Evolutionary conservation across 139 green algal species (phyloP), one percentile per base, ranked within the genome.

Genomic region (Astrephomene gubernaculifera): DNA sequence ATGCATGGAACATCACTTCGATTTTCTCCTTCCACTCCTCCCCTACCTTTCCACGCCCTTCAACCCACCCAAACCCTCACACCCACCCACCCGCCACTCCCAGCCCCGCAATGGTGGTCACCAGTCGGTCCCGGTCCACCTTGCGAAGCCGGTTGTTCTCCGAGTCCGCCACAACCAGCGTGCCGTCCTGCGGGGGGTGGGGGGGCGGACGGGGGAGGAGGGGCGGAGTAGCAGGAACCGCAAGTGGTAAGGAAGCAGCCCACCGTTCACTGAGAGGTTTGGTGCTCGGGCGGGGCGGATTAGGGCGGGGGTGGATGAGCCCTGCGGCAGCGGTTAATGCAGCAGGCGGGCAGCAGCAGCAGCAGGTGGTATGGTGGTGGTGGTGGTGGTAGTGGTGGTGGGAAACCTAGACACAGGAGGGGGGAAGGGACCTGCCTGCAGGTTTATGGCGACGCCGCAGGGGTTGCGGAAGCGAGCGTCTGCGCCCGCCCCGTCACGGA

Each of bases 381-480:
- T n/a, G n/a, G n/a, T n/a, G n/a, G n/a, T n/a, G n/a, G n/a, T n/a
- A n/a, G n/a, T n/a, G n/a, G n/a, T n/a, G n/a, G n/a, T n/a, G n/a
- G n/a, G n/a, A n/a, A n/a, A n/a, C n/a, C n/a, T n/a, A n/a, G n/a
- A n/a, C n/a, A n/a, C n/a, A n/a, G n/a, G n/a, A n/a, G n/a, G n/a
- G n/a, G n/a, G n/a, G n/a, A n/a, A n/a, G n/a, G 31, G 31, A 79
- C 10, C 19, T 8, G 64, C 78, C 78, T 65, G 41, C n/a, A 84
- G 64, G 63, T 84, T 84, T 14, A 75, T n/a, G 4, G 78, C 78
- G 2, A 84, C 44, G 22, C 78, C 78, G 43, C 78, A 84, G 41
- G 78, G 78, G 17, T 84, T 84, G 0, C 63, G 60, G 78, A 84
- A 84, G 1, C 78, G 63, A 0, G 78, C 78, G 38, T 74, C 78